Conservation (phyloP, 306 rosid genomes). For the Gleditsia sinensis region DNA sequence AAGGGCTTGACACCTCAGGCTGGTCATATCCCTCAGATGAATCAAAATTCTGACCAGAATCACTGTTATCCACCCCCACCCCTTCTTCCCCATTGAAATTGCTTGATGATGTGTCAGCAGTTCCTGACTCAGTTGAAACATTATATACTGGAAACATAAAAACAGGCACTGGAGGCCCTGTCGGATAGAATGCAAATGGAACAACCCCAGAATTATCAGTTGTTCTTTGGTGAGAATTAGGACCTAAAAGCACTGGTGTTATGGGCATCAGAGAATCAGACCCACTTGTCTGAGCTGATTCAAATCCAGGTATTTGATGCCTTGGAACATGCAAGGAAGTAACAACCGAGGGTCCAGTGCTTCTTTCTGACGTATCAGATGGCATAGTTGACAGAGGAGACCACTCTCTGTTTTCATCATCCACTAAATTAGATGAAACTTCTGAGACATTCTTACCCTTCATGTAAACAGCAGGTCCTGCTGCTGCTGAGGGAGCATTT, state of each 20-base stretch:
- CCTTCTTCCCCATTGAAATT: constrained; percentile 66
- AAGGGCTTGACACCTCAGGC: constrained; percentile 58
- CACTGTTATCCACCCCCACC: constrained; percentile 56
- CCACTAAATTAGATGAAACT: constrained; percentile 60
- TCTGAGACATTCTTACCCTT: constrained; percentile 77
- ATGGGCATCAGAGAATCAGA: constrained; percentile 67
- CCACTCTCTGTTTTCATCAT: constrained; percentile 80
- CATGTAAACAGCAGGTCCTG: constrained; percentile 48
- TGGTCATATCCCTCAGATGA: constrained; percentile 62
- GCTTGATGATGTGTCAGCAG: constrained; percentile 67
- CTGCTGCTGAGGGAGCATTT: constrained; percentile 42
- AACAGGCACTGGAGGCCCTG: constrained; percentile 98
- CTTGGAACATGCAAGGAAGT: constrained; percentile 53
- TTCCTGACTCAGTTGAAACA: constrained; percentile 61
- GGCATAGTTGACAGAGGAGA: constrained; percentile 41
- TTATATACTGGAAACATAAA: constrained; percentile 77
- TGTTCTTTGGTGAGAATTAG: constrained; percentile 73
- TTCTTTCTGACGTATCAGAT: constrained; percentile 65
- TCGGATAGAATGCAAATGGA: constrained; percentile 78
- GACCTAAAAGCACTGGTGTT: constrained; percentile 70
- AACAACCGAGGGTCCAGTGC: constrained; percentile 47
- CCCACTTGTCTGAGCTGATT: constrained; percentile 76
- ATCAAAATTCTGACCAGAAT: constrained; percentile 67
- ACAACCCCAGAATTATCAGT: constrained; percentile 59
- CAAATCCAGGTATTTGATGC: constrained; percentile 69